Evolutionary conservation across 2,329 filamentous ascomycete genomes (phyloP).

Genomic region (Ophiostoma triangulosporum): DNA sequence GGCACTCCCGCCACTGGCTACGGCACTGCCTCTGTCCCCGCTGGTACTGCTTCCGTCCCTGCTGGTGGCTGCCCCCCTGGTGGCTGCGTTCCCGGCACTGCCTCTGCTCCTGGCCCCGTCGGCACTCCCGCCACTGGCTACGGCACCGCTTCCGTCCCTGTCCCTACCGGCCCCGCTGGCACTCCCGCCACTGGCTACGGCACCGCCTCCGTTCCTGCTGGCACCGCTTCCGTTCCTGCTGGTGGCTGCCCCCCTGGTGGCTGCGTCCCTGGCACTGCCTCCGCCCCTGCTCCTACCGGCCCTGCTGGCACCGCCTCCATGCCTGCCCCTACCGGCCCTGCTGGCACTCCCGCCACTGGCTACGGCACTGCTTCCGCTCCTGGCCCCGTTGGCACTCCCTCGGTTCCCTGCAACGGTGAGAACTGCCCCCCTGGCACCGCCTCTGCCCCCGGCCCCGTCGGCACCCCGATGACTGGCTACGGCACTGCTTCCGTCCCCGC

Average conservation of each 20-base stretch:
- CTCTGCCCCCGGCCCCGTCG: constrained; percentile 8
- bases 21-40: neutral
- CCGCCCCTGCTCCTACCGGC: neutral
- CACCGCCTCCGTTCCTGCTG: constrained; percentile 1
- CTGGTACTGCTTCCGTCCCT: constrained; percentile 13
- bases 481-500: no score
- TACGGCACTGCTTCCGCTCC: no score
- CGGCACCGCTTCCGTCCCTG: no score
- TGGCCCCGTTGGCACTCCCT: neutral
- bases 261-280: neutral
- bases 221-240: constrained; percentile 16
- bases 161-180: no score
- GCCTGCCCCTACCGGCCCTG: constrained; percentile 10
- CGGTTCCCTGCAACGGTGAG: neutral
- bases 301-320: no score
- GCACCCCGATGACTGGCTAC: no score
- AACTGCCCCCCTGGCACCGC: no score
- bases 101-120: constrained; percentile 16
- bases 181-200: no score
- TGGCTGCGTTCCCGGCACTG: no score
- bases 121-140: no score
- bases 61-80: neutral
- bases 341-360: no score
- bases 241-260: constrained; percentile 41
- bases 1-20: neutral